Evolutionary conservation across 140 eudicot species (phyloP), one percentile per base, ranked within the genome.

Genomic region (Stevia rebaudiana): DNA sequence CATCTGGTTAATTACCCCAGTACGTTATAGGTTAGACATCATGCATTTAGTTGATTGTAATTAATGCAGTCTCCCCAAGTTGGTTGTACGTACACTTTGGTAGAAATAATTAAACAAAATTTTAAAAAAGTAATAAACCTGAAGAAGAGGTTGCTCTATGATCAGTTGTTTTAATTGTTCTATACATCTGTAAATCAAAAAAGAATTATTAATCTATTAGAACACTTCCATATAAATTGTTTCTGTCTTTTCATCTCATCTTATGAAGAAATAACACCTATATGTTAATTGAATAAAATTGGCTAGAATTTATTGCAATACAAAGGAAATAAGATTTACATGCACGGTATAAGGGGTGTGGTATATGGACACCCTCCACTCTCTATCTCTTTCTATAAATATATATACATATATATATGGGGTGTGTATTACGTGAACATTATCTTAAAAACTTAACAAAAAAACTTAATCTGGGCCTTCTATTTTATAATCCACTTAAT

Each of bases 141-240:
- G 94, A 90, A 73, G 91, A 81, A 71, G 84, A 76, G 53, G 95
- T 82, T 50, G 86, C 84, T 76, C 86, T 86, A 71, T 28, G 33
- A 28, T 86, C 97, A 50, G 97, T 90, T 55, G 95, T 84, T 78
- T 86, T 90, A 63, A 90, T 87, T 6, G 97, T 90, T 48, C 97
- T 74, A 76, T 86, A 90, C 97, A 90, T 90, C 97, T 90, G 86
- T 68, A 55, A 61, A 43, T 61, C 71, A 43, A 62, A 16, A 60
- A 23, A 37, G 4, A 28, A 28, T 1, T 28, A 28, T 2, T 1
- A 28, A 28, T 6, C 41, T 36, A 36, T 40, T 37, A 46, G 52
- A 28, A 28, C 33, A 28, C 33, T 28, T 28, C 33, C 2, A 28
- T 28, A 28, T 28, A 4, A 1, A 28, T 28, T 28, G 33, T 28